Evolutionary conservation across 192 early-diverging fungal genomes (phyloP), one percentile per base, ranked within the genome.

Genomic region (Umbelopsis ramanniana): DNA sequence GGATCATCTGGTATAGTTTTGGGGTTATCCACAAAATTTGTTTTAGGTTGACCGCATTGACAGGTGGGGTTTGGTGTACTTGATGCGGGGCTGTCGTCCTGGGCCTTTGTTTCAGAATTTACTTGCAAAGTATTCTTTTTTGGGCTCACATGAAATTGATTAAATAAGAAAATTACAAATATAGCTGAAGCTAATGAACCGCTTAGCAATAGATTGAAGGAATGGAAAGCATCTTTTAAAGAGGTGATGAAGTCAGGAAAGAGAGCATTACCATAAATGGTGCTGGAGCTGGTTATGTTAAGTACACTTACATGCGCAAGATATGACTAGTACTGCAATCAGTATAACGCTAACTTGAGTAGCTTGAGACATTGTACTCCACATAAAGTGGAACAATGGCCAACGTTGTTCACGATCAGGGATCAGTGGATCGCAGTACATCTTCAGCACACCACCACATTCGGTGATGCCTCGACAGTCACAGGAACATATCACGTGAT

Each of bases 321-420:
- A 26, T 33, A 63, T 35, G 1, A 50, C 19, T 29, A 60, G 12
- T 4, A 15, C 26, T 37, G 29, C 33, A 63, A 35, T 26, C 53
- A 54, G 23, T 54, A 54, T 63, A 12, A 35, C 14, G 33, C 26
- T 33, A 3, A 19, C 37, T 4, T 29, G 29, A 35, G 26, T 63
- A 37, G 19, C 33, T 63, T 63, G 57, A 12, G 26, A n/a, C 57
- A 63, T 63, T 63, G 57, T 38, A 17, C 10, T 63, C 57, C 57
- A 63, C 57, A 17, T 37, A 29, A 63, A 63, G 57, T 63, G 57
- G 57, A 37, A 63, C 57, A 63, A 38, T 63, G 11, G 17, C 11
- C 29, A 9, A 19, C 7, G 17, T 35, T 63, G 33, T 37, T 63
- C 57, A 37, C 57, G 19, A 35, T 37, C 3, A 37, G 33, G 26